Evolutionary conservation across 2,329 filamentous ascomycete species (phyloP), one percentile per base, ranked within the genome.

Genomic region (Talaromyces islandicus): DNA sequence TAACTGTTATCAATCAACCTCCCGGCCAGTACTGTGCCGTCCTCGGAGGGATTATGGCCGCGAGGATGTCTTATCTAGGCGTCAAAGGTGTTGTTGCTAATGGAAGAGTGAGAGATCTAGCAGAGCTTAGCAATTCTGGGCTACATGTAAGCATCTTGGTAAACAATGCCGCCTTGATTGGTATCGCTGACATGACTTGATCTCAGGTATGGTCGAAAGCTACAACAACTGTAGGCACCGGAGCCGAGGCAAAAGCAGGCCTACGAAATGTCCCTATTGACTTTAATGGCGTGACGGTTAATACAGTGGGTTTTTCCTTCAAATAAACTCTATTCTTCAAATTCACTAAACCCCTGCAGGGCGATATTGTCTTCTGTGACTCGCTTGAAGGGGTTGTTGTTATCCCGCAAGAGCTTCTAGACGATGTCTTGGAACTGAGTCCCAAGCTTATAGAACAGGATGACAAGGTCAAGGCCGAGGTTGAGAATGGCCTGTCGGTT

Each of bases 1-100:
- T 91, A 57, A 83, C 87, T 4, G 76, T 92, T 4, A 80, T 91
- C 61, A 83, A 84, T 62, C 88, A 91, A 67, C 87, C 88, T 0
- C 68, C 77, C 0, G 80, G 78, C 0, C 88, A 91, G 70, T 81
- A 80, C 56, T 90, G 89, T 72, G 89, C 89, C 6, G 81, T 90
- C 7, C 81, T 90, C 6, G 89, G 89, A n/a, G 89, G 89, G 19
- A 90, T 92, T 64, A 89, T 91, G 83, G 89, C 87, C 5, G 77
- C 83, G 30, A 80, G 89, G 21, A 88, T 91, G 82, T 85, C 85
- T 67, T 71, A 81, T 14, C 78, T 87, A 11, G 83, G 83, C 14
- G 83, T 83, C 19, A 78, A 79, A 64, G 88, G 81, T 2, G 81
- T 88, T 11, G 75, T 91, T n/a, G 85, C 90, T 7, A 81, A 85